Evolutionary conservation across 2,329 filamentous ascomycete genomes (phyloP), one percentile per base, ranked within the genome.

Genomic region (Beauveria asiatica): DNA sequence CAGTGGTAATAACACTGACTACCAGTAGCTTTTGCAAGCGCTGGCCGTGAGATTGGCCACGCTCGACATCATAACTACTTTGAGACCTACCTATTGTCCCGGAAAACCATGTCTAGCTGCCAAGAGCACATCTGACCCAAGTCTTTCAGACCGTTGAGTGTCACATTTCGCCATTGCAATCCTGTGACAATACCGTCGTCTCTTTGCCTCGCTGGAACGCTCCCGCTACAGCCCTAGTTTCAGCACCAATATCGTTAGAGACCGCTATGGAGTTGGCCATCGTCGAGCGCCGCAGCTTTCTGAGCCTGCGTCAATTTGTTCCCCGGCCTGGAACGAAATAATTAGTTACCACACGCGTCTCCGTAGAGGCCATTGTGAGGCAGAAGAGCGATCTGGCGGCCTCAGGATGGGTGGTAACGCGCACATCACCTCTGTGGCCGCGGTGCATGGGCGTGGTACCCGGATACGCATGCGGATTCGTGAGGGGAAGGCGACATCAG

Each of bases 371-470:
- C 17, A 33, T 13, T 52, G n/a, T 19, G 8, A 53, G 50, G 23
- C 23, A 27, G 8, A 49, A 45, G 10, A 37, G 17, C 54, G 54
- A 48, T 57, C 44, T 41, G 30, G 55, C 55, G 16, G 56, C 56
- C 56, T 58, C 39, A 45, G 30, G 33, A 44, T 57, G 21, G 10
- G 56, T 6, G n/a, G 48, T 51, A 37, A 58, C 25, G 39, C 52
- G n/a, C 39, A 52, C 56, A 51, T 37, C 56, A 58, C 13, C 56
- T 52, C 30, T 51, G 19, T 21, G 8, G 17, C n/a, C 10, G 21
- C 23, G 46, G 56, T 58, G 39, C 56, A 48, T 58, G 56, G 56
- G 56, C 56, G 9, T 58, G 46, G 56, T 58, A 58, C 56, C 56
- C 56, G 56, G 48, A 30, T 19, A 45, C 23, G 48, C 55, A 57